Percentiles rank a stretch among this genome's conserved stretches.
Conservation (phyloP, 352 stramenopile genomes). For the Pythium volutum region DNA sequence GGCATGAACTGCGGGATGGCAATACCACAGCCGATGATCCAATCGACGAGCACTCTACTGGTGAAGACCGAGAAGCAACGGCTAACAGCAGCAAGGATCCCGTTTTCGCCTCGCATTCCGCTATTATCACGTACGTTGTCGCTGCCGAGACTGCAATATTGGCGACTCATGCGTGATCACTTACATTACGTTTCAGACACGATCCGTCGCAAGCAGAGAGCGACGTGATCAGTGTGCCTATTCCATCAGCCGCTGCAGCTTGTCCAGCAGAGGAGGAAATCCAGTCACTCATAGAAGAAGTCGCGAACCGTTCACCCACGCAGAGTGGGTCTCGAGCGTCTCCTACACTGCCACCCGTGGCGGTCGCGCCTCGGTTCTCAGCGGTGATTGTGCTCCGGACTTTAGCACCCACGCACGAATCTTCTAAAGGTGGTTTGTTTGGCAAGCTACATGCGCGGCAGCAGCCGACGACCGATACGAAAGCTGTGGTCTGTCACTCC, state of each 20-base stretch:
- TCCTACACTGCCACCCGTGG: neutral
- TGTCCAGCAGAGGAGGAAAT: slow-evolving; percentile 14
- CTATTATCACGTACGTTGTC: slow-evolving; percentile 6
- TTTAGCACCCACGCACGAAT: neutral
- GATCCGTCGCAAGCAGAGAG: neutral
- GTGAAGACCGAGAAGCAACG: neutral
- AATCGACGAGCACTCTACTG: neutral
- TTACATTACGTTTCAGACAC: neutral
- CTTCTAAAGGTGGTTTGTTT: neutral
- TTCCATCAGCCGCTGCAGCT: neutral
- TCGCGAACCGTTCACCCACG: slow-evolving; percentile 8
- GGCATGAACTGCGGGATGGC: slow-evolving; percentile 23
- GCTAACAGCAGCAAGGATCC: neutral
- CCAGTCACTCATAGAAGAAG: slow-evolving; percentile 21
- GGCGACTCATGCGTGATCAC: neutral
- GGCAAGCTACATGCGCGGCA: slow-evolving; percentile 14
- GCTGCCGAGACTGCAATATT: neutral
- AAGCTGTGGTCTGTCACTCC: slow-evolving; percentile 36
- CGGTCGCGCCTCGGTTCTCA: slow-evolving; percentile 7
- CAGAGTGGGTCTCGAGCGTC: neutral
- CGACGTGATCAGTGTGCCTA: neutral
- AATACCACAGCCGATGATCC: neutral
- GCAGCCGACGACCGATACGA: slow-evolving; percentile 3
- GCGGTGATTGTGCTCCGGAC: slow-evolving; percentile 21
- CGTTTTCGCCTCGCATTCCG: neutral